Conservation (phyloP, 768 basidiomycete genomes). For the Mycena vitilis region DNA sequence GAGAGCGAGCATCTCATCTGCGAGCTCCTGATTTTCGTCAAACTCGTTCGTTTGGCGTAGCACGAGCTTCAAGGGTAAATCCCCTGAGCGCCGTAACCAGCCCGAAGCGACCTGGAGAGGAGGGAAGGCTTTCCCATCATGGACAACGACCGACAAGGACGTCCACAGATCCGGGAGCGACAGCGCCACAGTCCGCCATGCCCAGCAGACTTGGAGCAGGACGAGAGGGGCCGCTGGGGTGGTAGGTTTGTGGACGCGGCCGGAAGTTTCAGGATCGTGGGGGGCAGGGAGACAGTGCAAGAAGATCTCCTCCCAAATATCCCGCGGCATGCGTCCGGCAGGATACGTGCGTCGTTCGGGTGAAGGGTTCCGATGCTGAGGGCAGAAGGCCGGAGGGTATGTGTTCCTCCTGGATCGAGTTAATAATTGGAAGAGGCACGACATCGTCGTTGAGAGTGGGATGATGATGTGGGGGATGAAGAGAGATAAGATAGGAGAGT, state of each 20-base stretch:
- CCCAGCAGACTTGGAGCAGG: slow-evolving; percentile 54
- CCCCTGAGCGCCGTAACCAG: slow-evolving; percentile 50
- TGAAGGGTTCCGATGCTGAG: slow-evolving; percentile 13
- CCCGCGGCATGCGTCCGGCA: slow-evolving; percentile 40
- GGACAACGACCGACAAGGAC: slow-evolving; percentile 46
- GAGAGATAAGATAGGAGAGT: too few relatives aligned
- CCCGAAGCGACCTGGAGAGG: slow-evolving; percentile 41
- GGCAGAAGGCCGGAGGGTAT: slow-evolving; percentile 22
- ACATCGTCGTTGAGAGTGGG: slow-evolving; percentile 10
- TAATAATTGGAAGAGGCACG: slow-evolving; percentile 20
- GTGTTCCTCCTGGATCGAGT: slow-evolving; percentile 34
- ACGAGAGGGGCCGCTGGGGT: slow-evolving; percentile 46
- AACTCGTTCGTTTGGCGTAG: slow-evolving; percentile 50
- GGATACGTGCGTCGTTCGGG: slow-evolving; percentile 21
- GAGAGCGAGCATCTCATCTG: slow-evolving; percentile 46
- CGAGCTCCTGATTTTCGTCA: slow-evolving; percentile 41
- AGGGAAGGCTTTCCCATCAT: slow-evolving; percentile 45
- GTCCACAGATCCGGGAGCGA: slow-evolving; percentile 56
- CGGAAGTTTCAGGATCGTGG: slow-evolving; percentile 8
- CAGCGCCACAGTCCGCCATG: slow-evolving; percentile 55
- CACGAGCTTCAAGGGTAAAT: slow-evolving; percentile 46
- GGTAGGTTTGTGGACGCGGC: not conserved
- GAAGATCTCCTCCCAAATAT: slow-evolving; percentile 49
- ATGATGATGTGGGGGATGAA: slow-evolving; percentile 9
- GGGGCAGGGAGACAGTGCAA: slow-evolving; percentile 41